Base-by-base conservation (phyloP, 768 basidiomycete genomes). In the Dacryopinax spathularia region DNA sequence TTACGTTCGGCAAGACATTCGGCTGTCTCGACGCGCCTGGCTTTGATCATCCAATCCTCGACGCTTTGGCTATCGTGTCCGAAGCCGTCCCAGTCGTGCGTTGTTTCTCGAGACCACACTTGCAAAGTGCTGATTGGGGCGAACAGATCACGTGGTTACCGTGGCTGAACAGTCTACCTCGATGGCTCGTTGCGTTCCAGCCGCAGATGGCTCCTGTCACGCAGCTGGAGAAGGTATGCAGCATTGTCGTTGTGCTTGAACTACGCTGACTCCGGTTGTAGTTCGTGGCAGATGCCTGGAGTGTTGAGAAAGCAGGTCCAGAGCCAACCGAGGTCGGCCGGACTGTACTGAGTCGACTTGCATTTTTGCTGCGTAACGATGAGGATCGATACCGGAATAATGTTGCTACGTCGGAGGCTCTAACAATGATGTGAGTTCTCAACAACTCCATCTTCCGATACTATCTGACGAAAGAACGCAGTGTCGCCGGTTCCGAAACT, bases 401-500 rank as follows among this genome's bases (percentile, higher is more conserved):
- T 56, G 48, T 56, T 15, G 48, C 48, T 56, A 27, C 31, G 48
- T 56, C 48, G 10, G 48, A 56, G 20, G 48, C 48, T 9, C 31
- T 56, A 29, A 56, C 48, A 10, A 56, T 56, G 48, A 56, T 56
- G 48, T 56, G 18, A 27, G 48, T 27, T n/a, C n/a, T n/a, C n/a
- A n/a, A n/a, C 13, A 13, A 56, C 5, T 7, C 15, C 2, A 56
- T 27, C 5, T 20, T 9, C 31, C 48, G 31, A 29, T 10, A 22
- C 25, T 56, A 20, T 56, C 20, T 10, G 25, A 22, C 31, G 25
- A 56, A 9, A 29, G 10, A 9, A 18, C 7, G 3, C 65, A 90
- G 89, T 71, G 81, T 91, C 63, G 89, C 88, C 62, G 87, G 85
- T 35, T 81, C 86, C 27, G 88, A 90, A 69, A 89, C 89, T 0